Base-by-base conservation (phyloP, 1,284 basidiomycete species). In the Xerocomus subilludens region DNA sequence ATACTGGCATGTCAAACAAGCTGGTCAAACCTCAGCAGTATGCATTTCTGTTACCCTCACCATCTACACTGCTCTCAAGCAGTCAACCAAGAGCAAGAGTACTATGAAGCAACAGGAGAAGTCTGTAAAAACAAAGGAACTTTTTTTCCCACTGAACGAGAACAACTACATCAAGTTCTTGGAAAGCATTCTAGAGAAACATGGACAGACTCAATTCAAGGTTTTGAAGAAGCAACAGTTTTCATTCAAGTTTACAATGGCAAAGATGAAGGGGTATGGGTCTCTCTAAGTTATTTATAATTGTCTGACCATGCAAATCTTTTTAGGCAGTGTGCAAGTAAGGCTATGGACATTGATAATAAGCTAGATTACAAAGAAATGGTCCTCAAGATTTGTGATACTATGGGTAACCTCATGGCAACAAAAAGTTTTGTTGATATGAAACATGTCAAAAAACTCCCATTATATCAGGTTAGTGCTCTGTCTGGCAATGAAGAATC, bases 371-470 rank as follows among this genome's bases (percentile, higher is more conserved):
- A 45, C 42, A 45, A 45, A 20, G 42, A 45, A 20, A 45, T 45
- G 42, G 42, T 45, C 13, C 42, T 56, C 18, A 72, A 78, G 10
- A 68, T 78, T 23, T 8, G 55, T 13, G 56, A 70, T 33, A 45
- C 32, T n/a, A n/a, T n/a, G 21, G 32, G 47, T 36, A 21, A 51
- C 8, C 60, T 70, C n/a, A 38, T 38, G 38, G 53, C 76, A 51
- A 42, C 67, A 11, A 79, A 72, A 13, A 65, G 79, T 33, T 72
- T 60, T 16, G 67, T 78, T 10, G 66, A 80, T 49, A 80, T 80
- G 77, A 77, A 74, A 13, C 60, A 74, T 36, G 74, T 79, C 32
- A 53, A 78, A 59, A 79, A 75, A 30, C 60, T 73, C 8, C 74
- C 73, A 42, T 63, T 27, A 3, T 10, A 35, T 45, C 47, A 71